Conservation (phyloP, 2,329 filamentous ascomycete genomes). For the Fonsecaea pedrosoi region DNA sequence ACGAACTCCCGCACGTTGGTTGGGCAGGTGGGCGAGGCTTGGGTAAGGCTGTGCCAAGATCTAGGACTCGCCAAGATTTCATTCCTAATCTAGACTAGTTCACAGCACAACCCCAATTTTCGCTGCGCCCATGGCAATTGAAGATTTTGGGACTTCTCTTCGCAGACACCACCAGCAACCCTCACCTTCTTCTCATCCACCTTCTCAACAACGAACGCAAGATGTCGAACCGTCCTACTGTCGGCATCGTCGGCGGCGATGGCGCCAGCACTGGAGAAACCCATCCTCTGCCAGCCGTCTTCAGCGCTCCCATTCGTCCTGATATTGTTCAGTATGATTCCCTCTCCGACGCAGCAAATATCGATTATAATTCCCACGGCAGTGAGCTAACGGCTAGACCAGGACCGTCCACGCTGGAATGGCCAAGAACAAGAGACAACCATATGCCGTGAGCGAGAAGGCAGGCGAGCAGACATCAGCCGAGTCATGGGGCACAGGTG, state of each 20-base stretch:
- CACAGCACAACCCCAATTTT: constrained; percentile 21
- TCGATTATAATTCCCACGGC: constrained; percentile 12
- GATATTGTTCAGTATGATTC: constrained; percentile 92
- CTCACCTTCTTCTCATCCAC: constrained; percentile 14
- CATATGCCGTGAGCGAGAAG: constrained; percentile 99
- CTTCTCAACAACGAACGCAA: constrained; percentile 31
- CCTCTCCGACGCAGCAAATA: background rate
- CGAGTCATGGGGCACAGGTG: constrained; percentile 99
- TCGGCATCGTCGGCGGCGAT: constrained; percentile 96
- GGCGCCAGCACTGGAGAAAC: constrained; percentile 88
- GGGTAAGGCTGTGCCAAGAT: constrained; percentile 15
- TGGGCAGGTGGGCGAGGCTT: background rate
- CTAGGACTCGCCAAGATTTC: constrained; percentile 18
- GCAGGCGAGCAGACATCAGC: constrained; percentile 99
- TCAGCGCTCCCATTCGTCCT: constrained; percentile 94
- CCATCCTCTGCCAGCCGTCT: constrained; percentile 93
- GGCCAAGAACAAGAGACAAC: constrained; percentile 99
- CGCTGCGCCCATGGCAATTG: constrained; percentile 16
- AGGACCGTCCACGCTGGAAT: constrained; percentile 92
- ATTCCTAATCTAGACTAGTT: constrained; percentile 13
- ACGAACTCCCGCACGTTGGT: background rate
- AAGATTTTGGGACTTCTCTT: constrained; percentile 5
- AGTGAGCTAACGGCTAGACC: constrained; percentile 46
- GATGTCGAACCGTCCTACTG: constrained; percentile 96
- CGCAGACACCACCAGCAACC: background rate